A percentile compares a stretch with the other conserved stretches of the same genome.
Evolutionary conservation across 768 basidiomycete species (phyloP).

Genomic region (Coprinopsis strossmayeri): DNA sequence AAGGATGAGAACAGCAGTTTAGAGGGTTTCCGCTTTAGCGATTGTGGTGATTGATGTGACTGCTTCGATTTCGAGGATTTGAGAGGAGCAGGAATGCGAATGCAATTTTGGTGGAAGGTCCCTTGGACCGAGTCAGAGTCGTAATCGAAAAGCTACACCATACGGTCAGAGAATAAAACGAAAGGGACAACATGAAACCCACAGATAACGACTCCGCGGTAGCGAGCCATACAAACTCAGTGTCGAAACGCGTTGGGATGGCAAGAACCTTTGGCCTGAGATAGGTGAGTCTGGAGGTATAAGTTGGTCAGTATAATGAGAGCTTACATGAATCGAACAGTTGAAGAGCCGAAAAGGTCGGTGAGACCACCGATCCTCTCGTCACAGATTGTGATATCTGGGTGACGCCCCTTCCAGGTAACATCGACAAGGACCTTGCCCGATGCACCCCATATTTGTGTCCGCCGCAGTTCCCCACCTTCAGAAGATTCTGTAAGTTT

Average conservation of each 20-base stretch:
- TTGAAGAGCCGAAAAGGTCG: slow-evolving; percentile 52
- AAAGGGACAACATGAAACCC: slow-evolving; percentile 15
- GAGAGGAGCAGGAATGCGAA: slow-evolving; percentile 32
- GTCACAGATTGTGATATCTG: slow-evolving; percentile 43
- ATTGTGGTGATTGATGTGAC: slow-evolving; percentile 7
- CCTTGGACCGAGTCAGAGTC: slow-evolving; percentile 44
- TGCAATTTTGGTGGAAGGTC: slow-evolving; percentile 42
- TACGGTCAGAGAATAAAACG: slow-evolving; percentile 5
- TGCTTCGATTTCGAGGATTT: slow-evolving; percentile 20
- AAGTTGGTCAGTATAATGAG: background rate
- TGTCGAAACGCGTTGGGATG: slow-evolving; percentile 57
- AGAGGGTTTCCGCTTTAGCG: slow-evolving; percentile 15
- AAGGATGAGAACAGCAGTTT: slow-evolving; percentile 11
- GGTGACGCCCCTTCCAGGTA: slow-evolving; percentile 46
- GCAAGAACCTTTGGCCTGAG: slow-evolving; percentile 51
- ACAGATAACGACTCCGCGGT: slow-evolving; percentile 48
- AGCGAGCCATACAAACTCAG: slow-evolving; percentile 54
- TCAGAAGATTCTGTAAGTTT: slow-evolving; percentile 12
- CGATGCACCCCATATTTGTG: slow-evolving; percentile 34
- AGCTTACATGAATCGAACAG: slow-evolving; percentile 47
- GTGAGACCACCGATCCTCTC: slow-evolving; percentile 46
- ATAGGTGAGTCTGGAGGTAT: slow-evolving; percentile 5
- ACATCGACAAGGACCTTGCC: slow-evolving; percentile 41
- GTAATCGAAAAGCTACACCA: slow-evolving; percentile 43
- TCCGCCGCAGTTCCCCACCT: slow-evolving; percentile 25